phyloP scores from a whole-genome alignment of 208 protist species.

The Leishmania braziliensis region DNA sequence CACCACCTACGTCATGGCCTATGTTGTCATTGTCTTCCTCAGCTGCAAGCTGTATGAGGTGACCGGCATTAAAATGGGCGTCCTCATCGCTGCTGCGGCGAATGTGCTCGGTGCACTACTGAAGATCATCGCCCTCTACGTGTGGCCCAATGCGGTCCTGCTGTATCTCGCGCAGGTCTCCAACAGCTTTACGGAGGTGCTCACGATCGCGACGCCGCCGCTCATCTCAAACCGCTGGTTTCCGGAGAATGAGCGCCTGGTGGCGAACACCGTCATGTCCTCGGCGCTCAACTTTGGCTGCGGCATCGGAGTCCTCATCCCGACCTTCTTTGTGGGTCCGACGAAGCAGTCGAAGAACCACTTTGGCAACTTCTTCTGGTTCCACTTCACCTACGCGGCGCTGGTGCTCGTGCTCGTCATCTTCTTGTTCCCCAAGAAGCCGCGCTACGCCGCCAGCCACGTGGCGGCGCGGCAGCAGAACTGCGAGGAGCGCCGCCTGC shows the following conservation, averaged over 20 bases:
- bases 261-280: slow-evolving; percentile 72
- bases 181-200: slow-evolving; percentile 75
- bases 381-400: slow-evolving; percentile 58
- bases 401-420: slow-evolving; percentile 45
- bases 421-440: slow-evolving; percentile 55
- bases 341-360: slow-evolving; percentile 44
- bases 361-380: slow-evolving; percentile 78
- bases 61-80: slow-evolving; percentile 58
- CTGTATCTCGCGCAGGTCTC: slow-evolving; percentile 66
- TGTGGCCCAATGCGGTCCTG: slow-evolving; percentile 55
- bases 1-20: slow-evolving; percentile 80
- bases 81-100: slow-evolving; percentile 47
- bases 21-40: slow-evolving; percentile 75
- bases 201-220: slow-evolving; percentile 78
- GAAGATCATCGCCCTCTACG: slow-evolving; percentile 72
- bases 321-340: slow-evolving; percentile 69
- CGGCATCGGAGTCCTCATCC: slow-evolving; percentile 65
- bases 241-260: slow-evolving; percentile 58
- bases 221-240: slow-evolving; percentile 84
- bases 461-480: slow-evolving; percentile 49
- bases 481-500: slow-evolving; percentile 38
- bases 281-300: slow-evolving; percentile 73
- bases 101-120: slow-evolving; percentile 60
- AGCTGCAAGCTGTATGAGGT: slow-evolving; percentile 83
- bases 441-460: slow-evolving; percentile 54